These are phyloP conservation scores for Clonostachys sp. DNA, from an alignment of 2,329 filamentous ascomycete genomes.

Conservation along the genomic window DNA sequence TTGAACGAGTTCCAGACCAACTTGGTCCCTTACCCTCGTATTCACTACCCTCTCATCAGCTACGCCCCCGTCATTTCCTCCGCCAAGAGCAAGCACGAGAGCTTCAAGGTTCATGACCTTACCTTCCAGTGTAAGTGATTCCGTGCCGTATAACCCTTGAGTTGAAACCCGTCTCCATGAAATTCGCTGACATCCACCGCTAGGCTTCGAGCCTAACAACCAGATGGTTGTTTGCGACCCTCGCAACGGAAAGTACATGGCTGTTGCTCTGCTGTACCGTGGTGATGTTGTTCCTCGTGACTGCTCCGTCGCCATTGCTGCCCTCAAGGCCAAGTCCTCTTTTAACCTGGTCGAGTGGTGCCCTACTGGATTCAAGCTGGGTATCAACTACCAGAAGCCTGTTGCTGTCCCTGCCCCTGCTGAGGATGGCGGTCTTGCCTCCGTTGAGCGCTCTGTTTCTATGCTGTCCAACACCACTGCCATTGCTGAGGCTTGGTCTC, in stretches of 20 bases:
- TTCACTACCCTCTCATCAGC: slow-evolving; percentile 70
- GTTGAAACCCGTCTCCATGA: background rate
- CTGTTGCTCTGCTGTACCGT: slow-evolving; percentile 67
- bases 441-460: slow-evolving; percentile 59
- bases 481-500: slow-evolving; percentile 69
- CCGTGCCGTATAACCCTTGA: too few relatives aligned
- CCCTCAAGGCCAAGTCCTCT: slow-evolving; percentile 65
- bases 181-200: slow-evolving; percentile 4
- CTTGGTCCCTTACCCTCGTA: slow-evolving; percentile 68
- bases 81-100: slow-evolving; percentile 77
- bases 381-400: slow-evolving; percentile 71
- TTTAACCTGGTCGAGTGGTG: slow-evolving; percentile 76
- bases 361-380: slow-evolving; percentile 71
- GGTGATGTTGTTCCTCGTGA: slow-evolving; percentile 68
- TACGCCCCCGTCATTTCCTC: slow-evolving; percentile 69
- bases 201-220: slow-evolving; percentile 74
- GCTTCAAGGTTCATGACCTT: slow-evolving; percentile 78
- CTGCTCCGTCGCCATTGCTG: slow-evolving; percentile 61
- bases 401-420: slow-evolving; percentile 50
- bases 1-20: slow-evolving; percentile 77
- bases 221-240: slow-evolving; percentile 75
- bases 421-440: slow-evolving; percentile 53
- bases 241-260: slow-evolving; percentile 74
- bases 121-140: slow-evolving; percentile 63
- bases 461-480: slow-evolving; percentile 75